Evolutionary conservation across 169 alveolate species (phyloP).

Genomic region (Toxoplasma gondii): DNA sequence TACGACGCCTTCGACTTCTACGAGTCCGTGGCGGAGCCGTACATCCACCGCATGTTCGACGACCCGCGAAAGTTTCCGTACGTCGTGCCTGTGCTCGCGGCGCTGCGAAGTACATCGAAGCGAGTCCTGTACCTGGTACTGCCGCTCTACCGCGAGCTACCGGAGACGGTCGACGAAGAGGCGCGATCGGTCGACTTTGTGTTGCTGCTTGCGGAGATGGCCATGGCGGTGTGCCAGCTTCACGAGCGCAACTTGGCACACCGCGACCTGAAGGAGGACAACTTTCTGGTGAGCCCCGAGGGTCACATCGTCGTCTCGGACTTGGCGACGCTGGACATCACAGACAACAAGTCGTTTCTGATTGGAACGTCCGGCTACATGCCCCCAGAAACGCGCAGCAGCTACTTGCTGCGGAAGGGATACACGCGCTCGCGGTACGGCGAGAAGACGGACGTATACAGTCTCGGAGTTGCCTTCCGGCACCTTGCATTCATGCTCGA

Average conservation of each 20-base stretch:
- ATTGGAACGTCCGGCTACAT: neutral
- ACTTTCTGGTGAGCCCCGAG: neutral
- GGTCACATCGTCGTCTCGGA: slow-evolving; percentile 11
- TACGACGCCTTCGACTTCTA: neutral
- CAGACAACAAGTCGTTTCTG: neutral
- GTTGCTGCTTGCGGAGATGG: neutral
- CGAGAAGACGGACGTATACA: neutral
- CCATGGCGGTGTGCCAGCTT: neutral
- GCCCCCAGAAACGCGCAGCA: neutral
- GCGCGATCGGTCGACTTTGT: neutral
- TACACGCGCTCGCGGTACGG: neutral
- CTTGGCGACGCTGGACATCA: neutral
- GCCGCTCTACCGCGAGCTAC: neutral
- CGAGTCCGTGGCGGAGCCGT: neutral
- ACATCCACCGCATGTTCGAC: slow-evolving; percentile 10
- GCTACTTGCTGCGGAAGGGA: neutral
- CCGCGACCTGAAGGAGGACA: neutral
- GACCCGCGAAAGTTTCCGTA: neutral
- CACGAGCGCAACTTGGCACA: slow-evolving; percentile 7
- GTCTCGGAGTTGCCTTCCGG: neutral
- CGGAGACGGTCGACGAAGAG: neutral
- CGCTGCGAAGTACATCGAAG: neutral
- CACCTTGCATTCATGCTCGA: neutral
- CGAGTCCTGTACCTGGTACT: neutral
- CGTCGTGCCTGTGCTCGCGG: neutral